Conservation (phyloP, 2,329 filamentous ascomycete genomes). For the Calonectria pseudoreteaudii region DNA sequence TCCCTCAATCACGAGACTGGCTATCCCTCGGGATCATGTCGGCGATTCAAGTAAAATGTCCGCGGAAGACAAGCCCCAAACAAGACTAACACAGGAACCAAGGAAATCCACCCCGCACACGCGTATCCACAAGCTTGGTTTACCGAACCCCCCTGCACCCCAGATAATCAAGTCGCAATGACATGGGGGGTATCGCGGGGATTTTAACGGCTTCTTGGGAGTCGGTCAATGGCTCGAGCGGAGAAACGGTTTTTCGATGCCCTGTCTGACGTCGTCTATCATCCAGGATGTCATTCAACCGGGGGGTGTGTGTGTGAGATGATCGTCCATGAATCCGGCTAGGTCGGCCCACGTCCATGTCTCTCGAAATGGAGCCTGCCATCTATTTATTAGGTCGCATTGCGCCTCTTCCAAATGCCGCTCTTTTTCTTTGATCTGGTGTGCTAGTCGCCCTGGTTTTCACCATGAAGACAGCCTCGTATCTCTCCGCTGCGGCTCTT, state of each 20-base stretch:
- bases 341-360: not conserved
- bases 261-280: not conserved
- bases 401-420: not conserved
- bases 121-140: not conserved
- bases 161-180: not conserved
- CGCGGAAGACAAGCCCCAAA: not conserved
- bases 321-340: not conserved
- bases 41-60: not conserved
- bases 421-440: not conserved
- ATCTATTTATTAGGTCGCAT: not conserved
- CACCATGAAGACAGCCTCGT: constrained; percentile 6
- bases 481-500: constrained; percentile 5
- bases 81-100: not conserved
- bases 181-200: not conserved
- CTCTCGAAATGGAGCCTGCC: not conserved
- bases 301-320: not conserved
- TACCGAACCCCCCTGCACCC: not conserved
- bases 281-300: not conserved
- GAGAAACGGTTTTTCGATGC: not conserved
- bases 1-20: not conserved
- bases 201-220: not conserved
- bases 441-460: not conserved
- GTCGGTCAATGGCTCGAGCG: not conserved
- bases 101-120: not conserved
- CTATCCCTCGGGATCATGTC: not conserved